Base-by-base conservation (phyloP, 352 stramenopile genomes). In the Elongisporangium anandrum region DNA sequence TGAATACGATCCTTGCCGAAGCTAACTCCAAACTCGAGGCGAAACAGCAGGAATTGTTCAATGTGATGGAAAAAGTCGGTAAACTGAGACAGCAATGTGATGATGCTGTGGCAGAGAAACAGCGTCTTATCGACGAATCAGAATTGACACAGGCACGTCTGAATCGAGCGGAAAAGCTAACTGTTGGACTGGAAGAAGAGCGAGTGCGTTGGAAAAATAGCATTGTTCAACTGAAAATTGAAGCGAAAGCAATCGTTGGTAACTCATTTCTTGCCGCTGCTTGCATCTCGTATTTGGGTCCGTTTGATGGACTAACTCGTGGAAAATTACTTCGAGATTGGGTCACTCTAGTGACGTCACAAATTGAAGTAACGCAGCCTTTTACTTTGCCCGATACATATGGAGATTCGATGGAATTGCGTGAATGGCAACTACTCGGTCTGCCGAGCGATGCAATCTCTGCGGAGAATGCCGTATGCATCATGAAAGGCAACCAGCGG, bases 391-490 rank as follows among this genome's bases (percentile, higher is more conserved):
- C 80, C 2, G 69, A 80, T 22, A 81, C 75, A 9, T 87, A 96
- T 51, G 90, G 88, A 20, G 88, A 97, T 51, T 57, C 75, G 12
- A 79, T 94, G 29, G 73, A 90, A 52, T 75, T 98, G 29, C 89
- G 90, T 7, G 73, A 87, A 34, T 98, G 91, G 90, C 81, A 96
- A 24, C 64, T 98, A 13, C 52, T 92, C 12, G 88, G 89, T 5
- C 65, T 98, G 3, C 94, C 93, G 12, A 97, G 83, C 38, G 93
- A 98, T 64, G 70, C 24, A 0, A 90, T 97, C 20, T 96, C 82
- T 1, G 87, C 87, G 1, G 90, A 98, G 52, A 98, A 98, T 57
- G 94, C 75, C 0, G 77, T 98, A 49, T 97, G 92, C 58, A 73
- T 97, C 26, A 83, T 92, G 53, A 80, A 88, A 29, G 69, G 71